Conservation (phyloP, 2,329 filamentous ascomycete species). For the Diplodia corticola region DNA sequence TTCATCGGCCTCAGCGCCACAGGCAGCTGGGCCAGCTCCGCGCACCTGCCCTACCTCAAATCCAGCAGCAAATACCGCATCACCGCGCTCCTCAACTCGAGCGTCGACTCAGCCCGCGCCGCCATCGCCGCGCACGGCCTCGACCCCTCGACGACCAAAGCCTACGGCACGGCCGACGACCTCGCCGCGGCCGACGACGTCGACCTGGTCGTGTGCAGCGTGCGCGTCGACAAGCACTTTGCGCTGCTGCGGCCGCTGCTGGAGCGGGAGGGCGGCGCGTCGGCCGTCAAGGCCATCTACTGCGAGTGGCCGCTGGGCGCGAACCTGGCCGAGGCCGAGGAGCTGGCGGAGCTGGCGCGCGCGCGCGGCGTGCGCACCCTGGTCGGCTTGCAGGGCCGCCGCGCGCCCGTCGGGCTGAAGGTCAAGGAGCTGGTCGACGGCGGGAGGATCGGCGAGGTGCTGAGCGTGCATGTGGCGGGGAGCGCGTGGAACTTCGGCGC, state of each 20-base stretch:
- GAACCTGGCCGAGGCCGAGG: conserved; percentile 44
- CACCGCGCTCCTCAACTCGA: conserved; percentile 53
- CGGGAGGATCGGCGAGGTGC: conserved; percentile 48
- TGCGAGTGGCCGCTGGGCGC: conserved; percentile 54
- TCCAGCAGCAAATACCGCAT: conserved; percentile 46
- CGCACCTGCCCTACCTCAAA: conserved; percentile 43
- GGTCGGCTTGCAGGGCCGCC: conserved; percentile 51
- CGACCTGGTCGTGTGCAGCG: conserved; percentile 50
- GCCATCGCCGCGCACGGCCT: conserved; percentile 47
- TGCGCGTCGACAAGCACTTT: conserved; percentile 48
- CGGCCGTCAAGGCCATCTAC: conserved; percentile 50
- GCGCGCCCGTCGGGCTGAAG: conserved; percentile 43
- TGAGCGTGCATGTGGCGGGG: conserved; percentile 38
- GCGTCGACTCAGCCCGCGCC: conserved; percentile 43
- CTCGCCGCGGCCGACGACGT: conserved; percentile 50
- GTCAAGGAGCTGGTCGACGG: conserved; percentile 46
- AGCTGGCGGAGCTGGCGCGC: conserved; percentile 46
- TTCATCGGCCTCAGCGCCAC: conserved; percentile 37
- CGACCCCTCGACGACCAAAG: conserved; percentile 38
- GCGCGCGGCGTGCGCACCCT: conserved; percentile 46
- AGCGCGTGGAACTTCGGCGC: conserved; percentile 32
- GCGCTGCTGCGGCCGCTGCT: conserved; percentile 44
- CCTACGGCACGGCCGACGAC: conserved; percentile 46
- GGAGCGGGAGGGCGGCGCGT: conserved; percentile 32
- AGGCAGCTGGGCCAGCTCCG: conserved; percentile 40